phyloP scores from a whole-genome alignment of 2,329 filamentous ascomycete species.

The Botrytis hyacinthi region DNA sequence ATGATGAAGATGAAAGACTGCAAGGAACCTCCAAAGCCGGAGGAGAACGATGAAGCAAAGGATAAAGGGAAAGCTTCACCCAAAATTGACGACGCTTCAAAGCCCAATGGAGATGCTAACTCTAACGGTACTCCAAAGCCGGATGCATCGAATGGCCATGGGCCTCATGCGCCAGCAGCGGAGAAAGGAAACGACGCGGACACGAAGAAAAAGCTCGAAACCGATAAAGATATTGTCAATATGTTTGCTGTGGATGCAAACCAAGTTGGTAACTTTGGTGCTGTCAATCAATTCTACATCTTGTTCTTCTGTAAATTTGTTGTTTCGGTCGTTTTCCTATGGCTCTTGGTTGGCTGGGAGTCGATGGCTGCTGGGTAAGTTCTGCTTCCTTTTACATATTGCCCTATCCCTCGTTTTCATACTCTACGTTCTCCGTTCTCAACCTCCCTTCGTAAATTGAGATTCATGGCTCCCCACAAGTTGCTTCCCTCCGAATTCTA shows the following conservation, averaged over 20 bases:
- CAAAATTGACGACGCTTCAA: background rate
- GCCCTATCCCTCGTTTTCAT: background rate
- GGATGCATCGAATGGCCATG: slow-evolving; percentile 3
- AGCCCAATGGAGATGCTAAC: slow-evolving; percentile 14
- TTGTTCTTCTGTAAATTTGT: slow-evolving; percentile 59
- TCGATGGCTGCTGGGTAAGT: slow-evolving; percentile 54
- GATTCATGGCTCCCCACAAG: background rate
- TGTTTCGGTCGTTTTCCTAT: slow-evolving; percentile 62
- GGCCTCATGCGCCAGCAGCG: background rate
- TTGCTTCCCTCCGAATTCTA: no score
- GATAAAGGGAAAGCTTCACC: slow-evolving; percentile 13
- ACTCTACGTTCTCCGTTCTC: background rate
- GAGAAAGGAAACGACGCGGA: slow-evolving; percentile 16
- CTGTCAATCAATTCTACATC: slow-evolving; percentile 61
- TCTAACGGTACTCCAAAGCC: background rate
- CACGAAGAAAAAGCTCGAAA: slow-evolving; percentile 42
- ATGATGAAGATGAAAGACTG: slow-evolving; percentile 71
- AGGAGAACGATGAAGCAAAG: slow-evolving; percentile 16
- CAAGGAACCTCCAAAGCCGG: slow-evolving; percentile 44
- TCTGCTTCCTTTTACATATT: background rate
- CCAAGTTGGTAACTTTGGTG: slow-evolving; percentile 62
- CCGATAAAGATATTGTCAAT: slow-evolving; percentile 69
- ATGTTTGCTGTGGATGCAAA: slow-evolving; percentile 70
- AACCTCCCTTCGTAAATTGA: background rate
- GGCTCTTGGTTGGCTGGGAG: slow-evolving; percentile 68